These are phyloP conservation scores for Arthrocladium fulminans DNA, from an alignment of 2,329 filamentous ascomycete genomes.

Conservation along the genomic window DNA sequence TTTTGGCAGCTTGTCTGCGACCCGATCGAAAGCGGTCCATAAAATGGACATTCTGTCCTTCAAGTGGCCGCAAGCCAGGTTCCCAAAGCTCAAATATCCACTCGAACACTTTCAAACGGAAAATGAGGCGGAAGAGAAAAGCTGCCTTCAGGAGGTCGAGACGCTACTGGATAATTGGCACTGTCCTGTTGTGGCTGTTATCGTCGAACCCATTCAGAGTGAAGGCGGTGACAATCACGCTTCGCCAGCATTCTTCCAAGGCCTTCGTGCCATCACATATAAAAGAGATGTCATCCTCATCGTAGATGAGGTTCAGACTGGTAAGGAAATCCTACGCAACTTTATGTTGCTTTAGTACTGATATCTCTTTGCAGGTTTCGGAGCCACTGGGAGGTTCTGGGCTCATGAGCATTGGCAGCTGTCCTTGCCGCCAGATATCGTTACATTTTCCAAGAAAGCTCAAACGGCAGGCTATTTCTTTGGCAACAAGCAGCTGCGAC, in stretches of 20 bases:
- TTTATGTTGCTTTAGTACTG: background rate
- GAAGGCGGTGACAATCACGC: constrained; percentile 93
- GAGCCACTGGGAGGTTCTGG: constrained; percentile 89
- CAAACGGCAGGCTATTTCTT: constrained; percentile 91
- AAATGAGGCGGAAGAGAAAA: constrained; percentile 71
- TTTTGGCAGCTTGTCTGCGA: constrained; percentile 78
- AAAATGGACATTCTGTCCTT: constrained; percentile 92
- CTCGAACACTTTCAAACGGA: constrained; percentile 67
- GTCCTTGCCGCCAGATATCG: constrained; percentile 59
- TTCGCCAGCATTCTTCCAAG: constrained; percentile 74
- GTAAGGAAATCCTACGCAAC: constrained; percentile 34
- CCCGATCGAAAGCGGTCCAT: constrained; percentile 85
- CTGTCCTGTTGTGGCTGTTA: constrained; percentile 66
- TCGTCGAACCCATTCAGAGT: constrained; percentile 84
- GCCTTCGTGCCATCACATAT: constrained; percentile 66
- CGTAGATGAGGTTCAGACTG: constrained; percentile 88
- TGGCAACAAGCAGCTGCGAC: constrained; percentile 64
- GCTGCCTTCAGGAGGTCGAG: constrained; percentile 70
- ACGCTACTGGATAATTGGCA: constrained; percentile 67
- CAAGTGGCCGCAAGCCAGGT: constrained; percentile 84
- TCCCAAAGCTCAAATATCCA: constrained; percentile 77
- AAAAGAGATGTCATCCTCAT: constrained; percentile 58
- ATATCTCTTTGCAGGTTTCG: constrained; percentile 41
- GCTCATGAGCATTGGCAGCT: constrained; percentile 90
- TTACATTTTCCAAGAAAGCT: constrained; percentile 91